Percentiles rank a stretch among this genome's conserved stretches.
Conservation (phyloP, 805 yeast species). For the Pichia gijzeniarum region DNA sequence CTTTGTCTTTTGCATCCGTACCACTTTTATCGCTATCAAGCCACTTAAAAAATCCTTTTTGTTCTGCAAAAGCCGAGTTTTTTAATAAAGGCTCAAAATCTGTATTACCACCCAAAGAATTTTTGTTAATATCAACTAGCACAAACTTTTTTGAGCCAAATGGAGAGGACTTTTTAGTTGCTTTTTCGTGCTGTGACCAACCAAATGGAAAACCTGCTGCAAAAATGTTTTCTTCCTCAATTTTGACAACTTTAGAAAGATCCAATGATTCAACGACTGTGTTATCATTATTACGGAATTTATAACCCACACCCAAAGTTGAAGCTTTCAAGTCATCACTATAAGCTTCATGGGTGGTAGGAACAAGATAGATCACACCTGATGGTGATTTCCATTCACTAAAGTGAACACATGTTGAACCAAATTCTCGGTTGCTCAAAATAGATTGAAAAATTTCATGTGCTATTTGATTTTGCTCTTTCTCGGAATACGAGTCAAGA, state of each 20-base stretch:
- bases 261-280: constrained; percentile 6
- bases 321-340: not conserved
- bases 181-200: constrained; percentile 18
- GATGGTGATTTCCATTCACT: constrained; percentile 26
- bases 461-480: not conserved
- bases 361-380: constrained; percentile 22
- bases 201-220: constrained; percentile 26
- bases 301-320: constrained; percentile 13
- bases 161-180: constrained; percentile 18
- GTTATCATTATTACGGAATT: constrained; percentile 8
- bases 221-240: constrained; percentile 24
- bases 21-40: too few relatives aligned
- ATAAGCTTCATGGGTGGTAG: constrained; percentile 7
- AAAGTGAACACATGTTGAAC: constrained; percentile 15
- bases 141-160: constrained; percentile 25
- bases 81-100: too few relatives aligned
- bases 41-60: too few relatives aligned
- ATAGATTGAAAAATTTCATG: constrained; percentile 17
- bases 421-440: constrained; percentile 16
- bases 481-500: too few relatives aligned
- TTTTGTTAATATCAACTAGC: constrained; percentile 18
- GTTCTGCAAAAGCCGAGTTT: too few relatives aligned
- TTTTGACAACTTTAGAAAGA: constrained; percentile 8
- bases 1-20: constrained; percentile 10
- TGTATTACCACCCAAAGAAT: too few relatives aligned